These are phyloP conservation scores for Candida tammaniensis DNA, from an alignment of 805 yeast genomes.

Conservation along the genomic window DNA sequence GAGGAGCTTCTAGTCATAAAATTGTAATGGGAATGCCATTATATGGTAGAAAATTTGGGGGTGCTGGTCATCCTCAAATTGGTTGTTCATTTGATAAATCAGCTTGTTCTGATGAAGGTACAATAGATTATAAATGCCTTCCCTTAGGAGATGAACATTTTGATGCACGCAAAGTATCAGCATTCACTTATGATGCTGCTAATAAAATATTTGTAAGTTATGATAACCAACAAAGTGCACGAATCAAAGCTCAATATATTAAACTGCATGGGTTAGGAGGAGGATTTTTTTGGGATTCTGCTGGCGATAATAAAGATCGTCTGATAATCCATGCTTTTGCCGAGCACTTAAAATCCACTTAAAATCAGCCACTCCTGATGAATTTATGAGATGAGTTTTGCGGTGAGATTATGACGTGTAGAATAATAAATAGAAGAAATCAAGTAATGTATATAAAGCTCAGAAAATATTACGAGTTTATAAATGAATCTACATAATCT, in stretches of 20 bases:
- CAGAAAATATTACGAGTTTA: too few relatives aligned
- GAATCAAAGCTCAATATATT: conserved; percentile 60
- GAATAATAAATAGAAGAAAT: too few relatives aligned
- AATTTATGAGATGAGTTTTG: too few relatives aligned
- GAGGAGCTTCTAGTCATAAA: conserved; percentile 48
- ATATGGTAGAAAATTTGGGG: conserved; percentile 54
- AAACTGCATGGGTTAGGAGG: conserved; percentile 58
- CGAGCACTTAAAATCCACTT: conserved; percentile 1
- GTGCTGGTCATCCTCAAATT: conserved; percentile 33
- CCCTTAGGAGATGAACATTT: conserved; percentile 27
- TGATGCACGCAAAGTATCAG: conserved; percentile 50
- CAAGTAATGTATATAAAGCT: too few relatives aligned
- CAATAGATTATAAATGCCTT: conserved; percentile 54
- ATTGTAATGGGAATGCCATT: conserved; percentile 82
- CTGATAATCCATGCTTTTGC: conserved; percentile 2
- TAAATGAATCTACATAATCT: too few relatives aligned
- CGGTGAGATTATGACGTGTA: too few relatives aligned
- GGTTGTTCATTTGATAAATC: conserved; percentile 36
- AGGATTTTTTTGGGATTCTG: conserved; percentile 94
- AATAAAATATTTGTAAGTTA: conserved; percentile 49
- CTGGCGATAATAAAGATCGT: conserved; percentile 53
- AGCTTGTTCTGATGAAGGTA: conserved; percentile 39
- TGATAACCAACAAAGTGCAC: conserved; percentile 58
- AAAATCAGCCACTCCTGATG: too few relatives aligned
- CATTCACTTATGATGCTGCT: conserved; percentile 47